Evolutionary conservation across 306 rosid species (phyloP), one percentile per base, ranked within the genome.

Genomic region (Gynostemma pentaphyllum): DNA sequence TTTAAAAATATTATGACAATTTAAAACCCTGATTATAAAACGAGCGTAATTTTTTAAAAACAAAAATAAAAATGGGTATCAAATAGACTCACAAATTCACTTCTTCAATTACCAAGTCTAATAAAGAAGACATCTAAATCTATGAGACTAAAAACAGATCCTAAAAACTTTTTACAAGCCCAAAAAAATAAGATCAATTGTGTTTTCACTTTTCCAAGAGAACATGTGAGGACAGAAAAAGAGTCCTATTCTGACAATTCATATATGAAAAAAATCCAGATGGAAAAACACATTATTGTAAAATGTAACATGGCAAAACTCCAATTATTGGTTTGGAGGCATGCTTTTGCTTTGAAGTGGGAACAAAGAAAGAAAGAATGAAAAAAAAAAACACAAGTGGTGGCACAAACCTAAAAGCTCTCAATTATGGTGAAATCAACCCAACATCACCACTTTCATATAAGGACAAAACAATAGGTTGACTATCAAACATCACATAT

Each of bases 371-470:
- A 32, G 22, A 60, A 60, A 22, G 65, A 60, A 60, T 60, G 34
- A 39, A 23, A 60, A 13, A 22, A 59, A 29, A 36, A 28, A 57
- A 11, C 46, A 59, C 64, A 57, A 36, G 64, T 19, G 46, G 64
- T 57, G 64, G 46, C 65, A 36, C 19, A 37, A 60, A 39, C 65
- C 65, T 34, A 36, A 57, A 32, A 29, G 64, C 29, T n/a, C 64
- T 57, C 64, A 36, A 57, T 57, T 9, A 57, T 57, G 64, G 19
- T 36, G 45, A 57, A 57, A 56, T 32, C 63, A 27, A 60, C 36
- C 65, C 65, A 60, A 60, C 65, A 60, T 60, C 65, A 60, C 48
- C 65, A 60, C 48, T 57, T 39, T 45, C 48, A 60, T 39, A 44
- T 60, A 60, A 22, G 19, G 65, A 60, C 32, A 37, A 60, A 56